Conservation (phyloP, 495 filamentous ascomycete species). For the Chaetomium fimeti region DNA sequence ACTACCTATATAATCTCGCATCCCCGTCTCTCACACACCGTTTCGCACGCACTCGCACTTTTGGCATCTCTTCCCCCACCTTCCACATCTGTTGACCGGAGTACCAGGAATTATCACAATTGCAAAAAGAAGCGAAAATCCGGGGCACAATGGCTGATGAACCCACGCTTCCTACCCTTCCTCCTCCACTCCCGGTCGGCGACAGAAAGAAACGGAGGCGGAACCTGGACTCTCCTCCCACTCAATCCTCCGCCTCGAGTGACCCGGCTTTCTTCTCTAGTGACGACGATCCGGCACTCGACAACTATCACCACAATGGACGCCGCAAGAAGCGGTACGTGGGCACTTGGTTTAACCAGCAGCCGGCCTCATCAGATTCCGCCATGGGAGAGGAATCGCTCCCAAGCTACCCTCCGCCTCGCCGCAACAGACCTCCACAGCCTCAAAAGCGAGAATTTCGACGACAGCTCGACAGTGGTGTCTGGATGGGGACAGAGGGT, state of each 20-base stretch:
- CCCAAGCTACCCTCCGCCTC: constrained; percentile 11
- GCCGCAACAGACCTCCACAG: constrained; percentile 36
- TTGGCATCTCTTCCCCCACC: no score
- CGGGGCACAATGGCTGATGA: neutral
- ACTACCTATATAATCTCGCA: no score
- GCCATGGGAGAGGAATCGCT: constrained; percentile 37
- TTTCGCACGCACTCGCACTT: no score
- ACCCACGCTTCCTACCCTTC: constrained; percentile 49
- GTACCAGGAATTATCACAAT: neutral
- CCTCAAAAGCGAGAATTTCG: constrained; percentile 55
- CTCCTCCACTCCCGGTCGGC: constrained; percentile 28
- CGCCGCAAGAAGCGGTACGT: constrained; percentile 58
- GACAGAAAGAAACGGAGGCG: constrained; percentile 45
- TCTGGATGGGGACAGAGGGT: constrained; percentile 72
- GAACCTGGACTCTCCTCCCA: constrained; percentile 25
- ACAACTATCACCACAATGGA: constrained; percentile 59
- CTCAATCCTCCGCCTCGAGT: constrained; percentile 52
- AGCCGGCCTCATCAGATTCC: constrained; percentile 44
- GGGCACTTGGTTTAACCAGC: constrained; percentile 71
- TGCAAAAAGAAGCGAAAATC: neutral
- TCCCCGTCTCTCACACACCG: no score
- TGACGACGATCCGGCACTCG: constrained; percentile 71
- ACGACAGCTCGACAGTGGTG: constrained; percentile 72
- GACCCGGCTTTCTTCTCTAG: constrained; percentile 77
- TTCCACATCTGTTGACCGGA: neutral